phyloP scores from a whole-genome alignment of 2,329 filamentous ascomycete genomes.

The Sporothrix humicola region DNA sequence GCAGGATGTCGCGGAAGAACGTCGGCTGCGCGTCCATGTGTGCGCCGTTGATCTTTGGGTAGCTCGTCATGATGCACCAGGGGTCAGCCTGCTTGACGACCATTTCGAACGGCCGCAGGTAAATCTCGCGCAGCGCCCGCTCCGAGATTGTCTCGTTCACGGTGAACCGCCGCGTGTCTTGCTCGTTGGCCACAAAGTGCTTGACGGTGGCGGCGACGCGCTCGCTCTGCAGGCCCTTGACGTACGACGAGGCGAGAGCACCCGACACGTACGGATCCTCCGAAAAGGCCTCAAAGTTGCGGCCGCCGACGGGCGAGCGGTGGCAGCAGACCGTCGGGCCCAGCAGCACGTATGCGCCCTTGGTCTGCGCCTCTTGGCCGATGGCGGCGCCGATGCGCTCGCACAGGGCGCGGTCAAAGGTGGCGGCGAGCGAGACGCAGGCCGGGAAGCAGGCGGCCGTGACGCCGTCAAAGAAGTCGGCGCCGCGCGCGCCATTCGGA shows the following conservation, averaged over 20 bases:
- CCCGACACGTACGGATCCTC: conserved; percentile 52
- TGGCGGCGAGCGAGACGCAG: conserved; percentile 52
- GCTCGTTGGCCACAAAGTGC: conserved; percentile 53
- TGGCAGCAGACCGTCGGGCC: conserved; percentile 68
- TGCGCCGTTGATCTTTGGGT: conserved; percentile 56
- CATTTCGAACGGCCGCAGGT: conserved; percentile 67
- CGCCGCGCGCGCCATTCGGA: conserved; percentile 18
- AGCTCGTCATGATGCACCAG: conserved; percentile 63
- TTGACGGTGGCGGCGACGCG: conserved; percentile 46
- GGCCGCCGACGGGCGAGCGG: conserved; percentile 64
- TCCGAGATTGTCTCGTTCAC: conserved; percentile 56
- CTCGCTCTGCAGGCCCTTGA: conserved; percentile 45
- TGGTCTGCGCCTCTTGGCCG: conserved; percentile 62
- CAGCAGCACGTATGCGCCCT: conserved; percentile 63
- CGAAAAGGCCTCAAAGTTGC: conserved; percentile 68
- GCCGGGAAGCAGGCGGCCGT: conserved; percentile 26
- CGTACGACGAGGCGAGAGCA: conserved; percentile 42
- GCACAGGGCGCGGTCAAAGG: conserved; percentile 62
- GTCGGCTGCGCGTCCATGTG: conserved; percentile 31
- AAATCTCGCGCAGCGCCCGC: conserved; percentile 66
- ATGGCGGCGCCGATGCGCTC: conserved; percentile 59
- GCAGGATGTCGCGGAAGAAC: conserved; percentile 30
- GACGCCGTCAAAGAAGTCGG: conserved; percentile 6
- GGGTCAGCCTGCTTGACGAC: conserved; percentile 62
- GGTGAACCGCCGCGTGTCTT: conserved; percentile 56